Base-by-base conservation (phyloP, 192 early-diverging fungal species). In the Geosiphon pyriformis region DNA sequence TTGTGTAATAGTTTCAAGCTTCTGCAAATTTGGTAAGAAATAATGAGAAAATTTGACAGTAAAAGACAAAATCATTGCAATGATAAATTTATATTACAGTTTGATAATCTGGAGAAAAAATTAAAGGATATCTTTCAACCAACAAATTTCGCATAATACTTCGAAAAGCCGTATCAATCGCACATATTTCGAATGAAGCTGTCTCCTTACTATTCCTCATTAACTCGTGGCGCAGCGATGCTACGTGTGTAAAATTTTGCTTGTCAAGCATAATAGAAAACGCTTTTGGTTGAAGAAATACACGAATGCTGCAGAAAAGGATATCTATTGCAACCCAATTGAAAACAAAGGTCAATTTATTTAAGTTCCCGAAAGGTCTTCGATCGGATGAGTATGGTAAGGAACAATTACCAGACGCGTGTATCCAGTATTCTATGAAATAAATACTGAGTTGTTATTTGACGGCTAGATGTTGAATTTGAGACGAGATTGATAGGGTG, bases 241-340 rank as follows among this genome's bases (percentile, higher is more conserved):
- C 33, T 52, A 42, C 34, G 63, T 65, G 63, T 65, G 52, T 55
- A 31, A 65, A 26, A 31, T n/a, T 10, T 30, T 50, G 22, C 20
- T 51, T 26, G 48, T 63, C 61, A 63, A 63, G 61, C 46, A 63
- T n/a, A n/a, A n/a, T n/a, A n/a, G n/a, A n/a, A n/a, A n/a, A n/a
- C n/a, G n/a, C n/a, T n/a, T n/a, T n/a, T n/a, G n/a, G n/a, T n/a
- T n/a, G n/a, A n/a, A n/a, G n/a, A n/a, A n/a, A n/a, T n/a, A n/a
- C n/a, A n/a, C n/a, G n/a, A n/a, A n/a, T n/a, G n/a, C 20, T 37
- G 37, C 1, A 2, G 31, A 52, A 54, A 55, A 54, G 63, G 63
- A 65, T 65, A 65, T 65, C 52, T 8, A 17, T 27, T 7, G 63
- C 49, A 51, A 54, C 22, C 63, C 63, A 65, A 37, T 65, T 65